Evolutionary conservation across 768 basidiomycete genomes (phyloP).

Genomic region (Termitomyces titanicus): DNA sequence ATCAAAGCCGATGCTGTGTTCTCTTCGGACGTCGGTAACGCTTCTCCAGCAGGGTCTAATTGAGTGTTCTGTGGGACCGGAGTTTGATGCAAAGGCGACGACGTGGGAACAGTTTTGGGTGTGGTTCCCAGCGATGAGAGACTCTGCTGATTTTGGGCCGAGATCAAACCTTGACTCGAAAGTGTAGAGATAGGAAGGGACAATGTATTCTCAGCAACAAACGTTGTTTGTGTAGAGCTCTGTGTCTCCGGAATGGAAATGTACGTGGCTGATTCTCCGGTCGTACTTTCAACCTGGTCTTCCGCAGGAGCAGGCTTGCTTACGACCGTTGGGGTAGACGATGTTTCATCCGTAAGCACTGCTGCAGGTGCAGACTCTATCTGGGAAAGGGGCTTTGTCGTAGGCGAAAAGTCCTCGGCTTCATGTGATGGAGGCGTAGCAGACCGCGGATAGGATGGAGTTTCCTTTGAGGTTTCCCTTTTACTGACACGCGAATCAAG

Average conservation of each 20-base stretch:
- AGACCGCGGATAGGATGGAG: not conserved
- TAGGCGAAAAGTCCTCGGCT: not conserved
- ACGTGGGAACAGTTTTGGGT: not conserved
- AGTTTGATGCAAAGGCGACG: not conserved
- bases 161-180: not conserved
- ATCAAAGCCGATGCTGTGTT: not conserved
- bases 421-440: not conserved
- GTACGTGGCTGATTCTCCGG: not conserved
- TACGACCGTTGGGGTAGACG: slow-evolving; percentile 6
- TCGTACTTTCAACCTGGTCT: not conserved
- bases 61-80: not conserved
- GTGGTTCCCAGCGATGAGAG: not conserved
- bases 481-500: not conserved
- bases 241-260: not conserved
- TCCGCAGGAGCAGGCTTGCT: not conserved
- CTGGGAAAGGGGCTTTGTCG: slow-evolving; percentile 6
- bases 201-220: not conserved
- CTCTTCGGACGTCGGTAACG: not conserved
- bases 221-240: not conserved
- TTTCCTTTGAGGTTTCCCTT: not conserved
- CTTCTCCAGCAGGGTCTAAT: not conserved
- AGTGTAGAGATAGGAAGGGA: not conserved
- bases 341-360: slow-evolving; percentile 1
- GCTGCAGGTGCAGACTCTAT: slow-evolving; percentile 11
- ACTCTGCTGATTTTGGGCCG: not conserved